Evolutionary conservation across 2,329 filamentous ascomycete species (phyloP), one percentile per base, ranked within the genome.

Genomic region (Paracoccidioides brasiliensis): DNA sequence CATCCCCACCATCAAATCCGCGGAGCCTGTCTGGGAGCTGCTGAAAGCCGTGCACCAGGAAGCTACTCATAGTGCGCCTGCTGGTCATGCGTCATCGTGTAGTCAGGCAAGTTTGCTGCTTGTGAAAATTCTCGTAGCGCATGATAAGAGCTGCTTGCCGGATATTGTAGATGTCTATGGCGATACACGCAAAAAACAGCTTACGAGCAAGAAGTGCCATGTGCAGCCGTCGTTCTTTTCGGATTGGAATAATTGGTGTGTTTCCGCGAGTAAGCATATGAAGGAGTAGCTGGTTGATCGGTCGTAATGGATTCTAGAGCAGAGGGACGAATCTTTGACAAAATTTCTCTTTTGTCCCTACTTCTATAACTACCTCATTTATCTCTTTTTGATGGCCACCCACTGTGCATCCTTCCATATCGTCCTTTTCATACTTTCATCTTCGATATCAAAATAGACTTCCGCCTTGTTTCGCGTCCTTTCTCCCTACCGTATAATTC

Each of bases 181-280:
- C 1, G 72, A 77, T 60, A 83, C 83, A 12, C 77, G 84, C 69
- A 73, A 77, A 53, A 70, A 73, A 49, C 85, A 83, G 76, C 74
- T 84, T 57, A 70, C 78, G 37, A 72, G 74, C 61, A 79, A 79
- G 38, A 76, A 78, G 64, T 76, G 76, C 45, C 79, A 78, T 69
- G 75, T 87, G 49, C 82, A 84, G 69, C 76, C 78, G 28, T 76
- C 76, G 0, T 85, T 89, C 69, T 86, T 88, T 62, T 75, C 76
- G 2, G 84, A 88, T 58, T 89, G 84, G 84, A 76, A 83, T 60
- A 87, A 88, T 64, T 90, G 86, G 86, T 83, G 78, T 64, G 69
- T 72, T 49, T 69, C 70, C 28, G 68, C 69, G n/a, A 70, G 71
- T 28, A 71, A 71, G 64, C 67, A 69, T 62, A 62, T 72, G 60